Base-by-base conservation (phyloP, 73 alveolate species). In the Paraurostyla sp. region DNA sequence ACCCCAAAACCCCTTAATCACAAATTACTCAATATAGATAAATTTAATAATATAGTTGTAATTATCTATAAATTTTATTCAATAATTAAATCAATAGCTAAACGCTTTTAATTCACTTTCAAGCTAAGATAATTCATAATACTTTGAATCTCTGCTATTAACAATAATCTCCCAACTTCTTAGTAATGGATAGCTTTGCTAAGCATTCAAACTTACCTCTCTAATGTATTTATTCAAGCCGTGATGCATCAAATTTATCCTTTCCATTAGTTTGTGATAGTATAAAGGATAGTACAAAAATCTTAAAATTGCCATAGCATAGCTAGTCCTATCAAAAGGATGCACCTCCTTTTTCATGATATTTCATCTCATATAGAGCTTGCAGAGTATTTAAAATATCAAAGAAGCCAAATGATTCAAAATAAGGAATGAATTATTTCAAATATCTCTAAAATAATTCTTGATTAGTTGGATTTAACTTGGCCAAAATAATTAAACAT, bases 181-280 rank as follows among this genome's bases (percentile, higher is more conserved):
- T 22, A 78, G 71, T 27, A 78, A 6, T 20, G 89, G 89, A 78
- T 78, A 78, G 13, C 80, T 78, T 0, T 29, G 20, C 4, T 46
- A 59, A 18, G 80, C 89, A 46, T 78, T 43, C 38, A 9, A 16
- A 25, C 75, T 30, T 4, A 78, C 60, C 32, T 78, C 89, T 7
- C 20, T 40, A 51, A 40, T 78, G 35, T 78, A 78, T 60, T 50
- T 54, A 36, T 78, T 78, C 35, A 78, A 43, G 4, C 80, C 76
- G 40, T 78, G 52, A 43, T 78, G 89, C 78, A 51, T 36, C 7
- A 78, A 43, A 35, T 78, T 78, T 63, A 78, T 50, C 40, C 89
- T 78, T 36, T 78, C 89, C 89, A 78, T 49, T 20, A 78, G 33
- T 33, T 50, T 52, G 42, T 78, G 89, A 54, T 78, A 78, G 46